A percentile compares a stretch with the other conserved stretches of the same genome.
phyloP scores from a whole-genome alignment of 129 eudicot genomes.

The Deinandra increscens region DNA sequence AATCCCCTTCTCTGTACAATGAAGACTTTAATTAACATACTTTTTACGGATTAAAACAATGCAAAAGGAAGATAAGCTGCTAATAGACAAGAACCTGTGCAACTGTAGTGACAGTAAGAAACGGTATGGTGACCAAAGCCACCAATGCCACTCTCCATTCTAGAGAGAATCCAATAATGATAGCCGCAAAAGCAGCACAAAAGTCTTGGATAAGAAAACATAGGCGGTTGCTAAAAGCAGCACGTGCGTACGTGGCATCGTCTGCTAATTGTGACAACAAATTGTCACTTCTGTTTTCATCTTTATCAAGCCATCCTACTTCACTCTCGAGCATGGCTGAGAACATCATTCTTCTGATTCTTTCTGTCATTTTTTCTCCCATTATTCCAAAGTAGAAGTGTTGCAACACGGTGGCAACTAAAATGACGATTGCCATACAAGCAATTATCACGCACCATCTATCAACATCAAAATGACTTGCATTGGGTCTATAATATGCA shows the following conservation, averaged over 20 bases:
- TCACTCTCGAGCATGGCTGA: conserved; percentile 60
- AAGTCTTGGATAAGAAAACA: conserved; percentile 45
- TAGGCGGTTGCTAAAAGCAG: conserved; percentile 54
- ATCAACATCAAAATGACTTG: conserved; percentile 46
- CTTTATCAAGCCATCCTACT: conserved; percentile 72
- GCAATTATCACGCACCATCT: conserved; percentile 70
- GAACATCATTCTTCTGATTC: conserved; percentile 68
- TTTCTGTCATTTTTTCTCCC: conserved; percentile 63
- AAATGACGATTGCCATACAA: conserved; percentile 50
- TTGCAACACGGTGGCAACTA: conserved; percentile 54
- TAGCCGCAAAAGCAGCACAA: conserved; percentile 49
- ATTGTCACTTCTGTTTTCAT: conserved; percentile 41
- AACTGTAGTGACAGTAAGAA: conserved; percentile 44
- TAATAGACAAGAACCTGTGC: conserved; percentile 43
- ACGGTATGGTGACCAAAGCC: conserved; percentile 47
- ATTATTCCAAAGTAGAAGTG: conserved; percentile 71
- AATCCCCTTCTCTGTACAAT: conserved; percentile 22
- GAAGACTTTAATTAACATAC: background rate
- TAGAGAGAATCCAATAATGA: conserved; percentile 48
- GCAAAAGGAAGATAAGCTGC: background rate
- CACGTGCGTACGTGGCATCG: conserved; percentile 62
- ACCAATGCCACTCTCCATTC: conserved; percentile 58
- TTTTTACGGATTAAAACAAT: background rate
- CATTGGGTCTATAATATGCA: conserved; percentile 43
- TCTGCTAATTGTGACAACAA: conserved; percentile 47